A percentile compares a stretch with the other conserved stretches of the same genome.
These are phyloP conservation scores for Gossypium rotundifolium DNA, from an alignment of 345 rosid genomes.

Conservation along the genomic window DNA sequence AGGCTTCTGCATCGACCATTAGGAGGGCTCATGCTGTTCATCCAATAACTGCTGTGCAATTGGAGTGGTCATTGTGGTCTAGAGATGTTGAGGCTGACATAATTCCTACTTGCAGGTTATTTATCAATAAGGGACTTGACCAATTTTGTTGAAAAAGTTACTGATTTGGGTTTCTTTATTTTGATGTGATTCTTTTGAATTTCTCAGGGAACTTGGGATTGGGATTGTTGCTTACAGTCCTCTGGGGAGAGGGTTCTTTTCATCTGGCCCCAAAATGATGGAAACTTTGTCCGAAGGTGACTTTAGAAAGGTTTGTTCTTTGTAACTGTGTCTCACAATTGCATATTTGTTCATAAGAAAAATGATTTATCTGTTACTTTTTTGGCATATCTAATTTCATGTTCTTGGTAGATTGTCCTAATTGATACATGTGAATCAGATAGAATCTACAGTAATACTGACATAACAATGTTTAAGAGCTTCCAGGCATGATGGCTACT, in stretches of 20 bases:
- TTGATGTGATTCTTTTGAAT: not conserved
- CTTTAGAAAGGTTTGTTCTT: constrained; percentile 31
- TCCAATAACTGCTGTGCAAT: constrained; percentile 59
- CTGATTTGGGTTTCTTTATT: not conserved
- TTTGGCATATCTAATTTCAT: not conserved
- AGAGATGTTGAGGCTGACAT: constrained; percentile 63
- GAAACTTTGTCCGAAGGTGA: constrained; percentile 37
- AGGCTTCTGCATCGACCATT: constrained; percentile 81
- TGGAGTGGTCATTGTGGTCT: constrained; percentile 80
- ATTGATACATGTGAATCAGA: not conserved
- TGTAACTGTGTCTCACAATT: not conserved
- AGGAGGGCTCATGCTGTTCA: constrained; percentile 81
- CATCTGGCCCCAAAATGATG: constrained; percentile 45
- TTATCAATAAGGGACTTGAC: not conserved
- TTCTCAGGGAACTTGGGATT: constrained; percentile 63
- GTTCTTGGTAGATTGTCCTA: not conserved
- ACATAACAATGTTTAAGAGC: not conserved
- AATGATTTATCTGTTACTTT: not conserved
- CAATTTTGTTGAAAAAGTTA: not conserved
- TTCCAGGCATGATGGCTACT: not conserved
- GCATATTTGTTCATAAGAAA: not conserved
- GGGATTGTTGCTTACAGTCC: constrained; percentile 69
- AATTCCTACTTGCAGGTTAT: constrained; percentile 9
- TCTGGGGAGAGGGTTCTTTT: constrained; percentile 61
- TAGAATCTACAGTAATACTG: not conserved